Base-by-base conservation (phyloP, 2,329 filamentous ascomycete genomes). In the Pestalotiopsis sp. region DNA sequence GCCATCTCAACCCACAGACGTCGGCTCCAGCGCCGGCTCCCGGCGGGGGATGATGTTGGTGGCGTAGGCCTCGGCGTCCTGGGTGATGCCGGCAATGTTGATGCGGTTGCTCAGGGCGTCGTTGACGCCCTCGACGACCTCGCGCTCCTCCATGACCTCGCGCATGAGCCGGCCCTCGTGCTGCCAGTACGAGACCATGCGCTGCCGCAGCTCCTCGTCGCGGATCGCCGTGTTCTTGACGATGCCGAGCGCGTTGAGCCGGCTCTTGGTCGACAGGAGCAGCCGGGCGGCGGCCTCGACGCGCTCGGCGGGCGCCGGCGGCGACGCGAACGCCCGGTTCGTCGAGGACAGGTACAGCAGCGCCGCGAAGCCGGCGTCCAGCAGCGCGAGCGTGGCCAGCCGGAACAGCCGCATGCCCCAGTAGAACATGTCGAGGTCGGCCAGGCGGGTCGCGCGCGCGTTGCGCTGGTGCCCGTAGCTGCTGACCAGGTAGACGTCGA, bases 141-240 rank as follows among this genome's bases (percentile, higher is more conserved):
- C 91, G 69, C 89, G 85, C 70, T 95, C 92, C 82, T 94, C 92
- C 86, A 97, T 91, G 26, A 92, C 89, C 74, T 91, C 89, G 74
- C 86, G 82, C 86, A 92, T 93, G 38, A 93, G 78, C 64, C 86
- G 83, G 6, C 89, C 91, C 81, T 98, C 93, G 58, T 91, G 90
- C 10, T 84, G 82, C 95, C 95, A 98, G 80, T 98, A 98, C 17
- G 84, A 85, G 72, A 91, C 87, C 63, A 87, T 86, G 68, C 86
- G 86, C 2, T 80, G 83, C 68, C 94, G 88, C 78, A 98, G 81
- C 57, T 86, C 86, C 70, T 88, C 85, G 79, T 98, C 93, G 66
- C 94, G 83, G 67, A 91, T 84, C 17, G 92, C 86, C 2, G 93
- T 93, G 81, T 98, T 98, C 77, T 91, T 88, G 59, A 97, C 82